Percentiles rank a stretch among this genome's conserved stretches.
Evolutionary conservation across 2,329 filamentous ascomycete species (phyloP).

Genomic region (Apiospora koreana): DNA sequence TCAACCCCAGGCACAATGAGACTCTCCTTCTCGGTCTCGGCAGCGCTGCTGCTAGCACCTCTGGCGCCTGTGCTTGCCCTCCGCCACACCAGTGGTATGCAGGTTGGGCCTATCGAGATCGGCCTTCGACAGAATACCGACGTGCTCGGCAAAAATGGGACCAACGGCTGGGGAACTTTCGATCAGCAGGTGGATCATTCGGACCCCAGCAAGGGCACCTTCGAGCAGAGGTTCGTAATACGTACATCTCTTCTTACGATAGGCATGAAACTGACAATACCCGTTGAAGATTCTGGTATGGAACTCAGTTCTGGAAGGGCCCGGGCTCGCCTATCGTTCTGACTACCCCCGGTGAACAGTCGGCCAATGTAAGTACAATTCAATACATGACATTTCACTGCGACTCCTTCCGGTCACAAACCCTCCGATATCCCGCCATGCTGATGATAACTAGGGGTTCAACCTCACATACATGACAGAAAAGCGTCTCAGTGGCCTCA

Average conservation of each 20-base stretch:
- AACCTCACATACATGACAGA: slow-evolving; percentile 44
- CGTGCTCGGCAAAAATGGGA: slow-evolving; percentile 19
- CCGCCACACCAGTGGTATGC: slow-evolving; percentile 19
- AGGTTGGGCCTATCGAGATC: slow-evolving; percentile 25
- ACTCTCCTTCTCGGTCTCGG: slow-evolving; percentile 13
- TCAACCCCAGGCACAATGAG: not conserved
- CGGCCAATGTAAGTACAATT: slow-evolving; percentile 22
- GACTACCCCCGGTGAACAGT: slow-evolving; percentile 42
- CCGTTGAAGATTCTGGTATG: slow-evolving; percentile 35
- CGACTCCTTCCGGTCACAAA: not conserved
- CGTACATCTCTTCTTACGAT: not conserved
- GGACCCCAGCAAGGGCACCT: slow-evolving; percentile 41
- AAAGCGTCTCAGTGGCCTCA: slow-evolving; percentile 37
- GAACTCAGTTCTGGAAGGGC: slow-evolving; percentile 41
- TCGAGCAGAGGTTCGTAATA: slow-evolving; percentile 37
- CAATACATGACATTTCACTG: not conserved
- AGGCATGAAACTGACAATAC: not conserved
- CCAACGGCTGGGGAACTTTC: slow-evolving; percentile 34
- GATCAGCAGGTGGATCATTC: slow-evolving; percentile 44
- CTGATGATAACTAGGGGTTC: slow-evolving; percentile 29
- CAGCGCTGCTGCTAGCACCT: slow-evolving; percentile 27
- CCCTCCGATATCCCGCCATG: not conserved
- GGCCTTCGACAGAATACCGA: slow-evolving; percentile 23
- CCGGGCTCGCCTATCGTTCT: slow-evolving; percentile 42
- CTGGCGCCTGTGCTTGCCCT: slow-evolving; percentile 15